phyloP scores from a whole-genome alignment of 192 early-diverging fungal genomes.

The Coemansia sp. region DNA sequence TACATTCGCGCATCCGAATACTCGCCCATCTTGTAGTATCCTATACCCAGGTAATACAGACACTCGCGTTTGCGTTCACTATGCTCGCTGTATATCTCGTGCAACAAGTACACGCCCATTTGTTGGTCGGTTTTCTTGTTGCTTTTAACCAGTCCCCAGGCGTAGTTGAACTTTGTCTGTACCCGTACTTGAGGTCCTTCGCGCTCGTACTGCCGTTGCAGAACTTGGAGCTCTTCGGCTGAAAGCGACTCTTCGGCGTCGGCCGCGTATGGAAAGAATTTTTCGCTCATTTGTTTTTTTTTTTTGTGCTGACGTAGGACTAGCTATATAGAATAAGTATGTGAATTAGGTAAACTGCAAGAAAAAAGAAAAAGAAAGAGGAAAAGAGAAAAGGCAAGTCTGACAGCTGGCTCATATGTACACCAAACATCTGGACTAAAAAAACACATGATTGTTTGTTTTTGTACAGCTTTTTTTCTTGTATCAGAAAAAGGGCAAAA shows the following conservation, averaged over 20 bases:
- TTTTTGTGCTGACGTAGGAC: slow-evolving; percentile 1
- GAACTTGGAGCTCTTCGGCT: slow-evolving; percentile 53
- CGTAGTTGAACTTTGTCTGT: slow-evolving; percentile 97
- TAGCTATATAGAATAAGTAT: not conserved
- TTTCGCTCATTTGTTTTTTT: slow-evolving; percentile 30
- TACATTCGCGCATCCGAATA: slow-evolving; percentile 79
- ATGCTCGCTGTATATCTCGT: slow-evolving; percentile 85
- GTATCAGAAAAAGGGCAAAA: too few species aligned
- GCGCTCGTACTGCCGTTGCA: slow-evolving; percentile 70
- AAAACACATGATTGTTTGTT: too few species aligned
- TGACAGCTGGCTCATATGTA: too few species aligned
- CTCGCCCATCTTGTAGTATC: slow-evolving; percentile 87
- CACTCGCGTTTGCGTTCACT: slow-evolving; percentile 89
- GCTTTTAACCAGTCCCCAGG: slow-evolving; percentile 87
- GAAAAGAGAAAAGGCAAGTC: too few species aligned
- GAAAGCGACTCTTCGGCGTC: slow-evolving; percentile 45
- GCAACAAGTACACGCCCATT: slow-evolving; percentile 68
- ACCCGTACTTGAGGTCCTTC: slow-evolving; percentile 65
- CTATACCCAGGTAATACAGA: slow-evolving; percentile 90
- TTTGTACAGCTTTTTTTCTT: slow-evolving; percentile 3
- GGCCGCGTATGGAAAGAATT: slow-evolving; percentile 41
- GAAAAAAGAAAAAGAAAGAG: slow-evolving; percentile 2
- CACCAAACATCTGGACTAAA: too few species aligned
- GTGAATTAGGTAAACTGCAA: not conserved
- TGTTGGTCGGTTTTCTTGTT: slow-evolving; percentile 66